Conservation (phyloP, 1,284 basidiomycete species). For the Cronartium ribicola region DNA sequence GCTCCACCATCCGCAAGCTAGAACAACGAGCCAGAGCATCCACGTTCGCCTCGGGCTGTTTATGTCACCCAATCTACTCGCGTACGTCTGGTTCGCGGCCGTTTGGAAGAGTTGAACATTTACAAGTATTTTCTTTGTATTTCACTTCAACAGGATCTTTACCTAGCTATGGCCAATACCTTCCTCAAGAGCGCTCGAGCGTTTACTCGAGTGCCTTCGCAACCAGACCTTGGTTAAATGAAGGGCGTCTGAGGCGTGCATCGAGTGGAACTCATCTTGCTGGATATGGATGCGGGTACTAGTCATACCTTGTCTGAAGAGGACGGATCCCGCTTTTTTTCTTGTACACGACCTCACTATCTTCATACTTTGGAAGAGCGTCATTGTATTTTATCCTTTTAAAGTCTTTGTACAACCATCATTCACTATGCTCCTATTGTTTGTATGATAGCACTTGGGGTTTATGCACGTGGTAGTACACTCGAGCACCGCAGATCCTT, state of each 20-base stretch:
- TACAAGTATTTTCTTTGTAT: not conserved
- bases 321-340: no score
- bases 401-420: no score
- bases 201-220: not conserved
- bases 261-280: constrained; percentile 1
- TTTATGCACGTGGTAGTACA: no score
- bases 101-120: not conserved
- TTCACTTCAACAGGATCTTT: not conserved
- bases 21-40: constrained; percentile 1
- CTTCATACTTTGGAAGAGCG: no score
- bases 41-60: not conserved
- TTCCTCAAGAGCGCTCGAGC: not conserved
- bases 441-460: no score
- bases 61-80: not conserved
- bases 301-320: not conserved
- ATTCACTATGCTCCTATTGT: no score
- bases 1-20: not conserved
- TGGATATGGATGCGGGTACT: constrained; percentile 7
- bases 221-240: not conserved
- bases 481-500: no score
- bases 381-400: no score
- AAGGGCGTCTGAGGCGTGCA: not conserved
- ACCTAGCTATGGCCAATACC: not conserved
- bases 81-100: not conserved
- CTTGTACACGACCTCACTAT: no score